phyloP scores from a whole-genome alignment of 164 flowering plant species.

The Umbilicus rupestris region DNA sequence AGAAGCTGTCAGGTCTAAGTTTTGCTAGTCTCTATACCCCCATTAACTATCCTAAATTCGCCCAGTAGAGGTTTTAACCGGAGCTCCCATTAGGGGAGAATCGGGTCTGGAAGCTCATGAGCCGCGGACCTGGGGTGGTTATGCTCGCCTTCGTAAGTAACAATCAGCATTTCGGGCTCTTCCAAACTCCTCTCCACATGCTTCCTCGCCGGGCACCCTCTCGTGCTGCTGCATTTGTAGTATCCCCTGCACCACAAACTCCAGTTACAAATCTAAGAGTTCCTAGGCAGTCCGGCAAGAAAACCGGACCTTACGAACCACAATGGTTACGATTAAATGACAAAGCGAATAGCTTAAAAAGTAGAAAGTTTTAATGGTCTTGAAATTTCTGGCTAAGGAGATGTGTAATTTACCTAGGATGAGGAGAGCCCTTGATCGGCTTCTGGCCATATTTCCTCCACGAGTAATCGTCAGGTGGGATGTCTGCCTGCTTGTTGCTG shows the following conservation, averaged over 20 bases:
- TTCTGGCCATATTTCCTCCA: slow-evolving; percentile 8
- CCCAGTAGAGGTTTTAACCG: too few relatives aligned
- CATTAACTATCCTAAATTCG: too few relatives aligned
- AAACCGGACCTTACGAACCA: neutral
- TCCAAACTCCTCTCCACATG: slow-evolving; percentile 7
- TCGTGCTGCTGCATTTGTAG: slow-evolving; percentile 8
- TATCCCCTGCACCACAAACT: slow-evolving; percentile 3
- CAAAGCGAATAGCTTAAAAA: too few relatives aligned
- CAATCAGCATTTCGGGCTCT: slow-evolving; percentile 6
- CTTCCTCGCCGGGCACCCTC: slow-evolving; percentile 8
- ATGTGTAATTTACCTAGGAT: neutral
- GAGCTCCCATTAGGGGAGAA: too few relatives aligned
- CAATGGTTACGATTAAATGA: too few relatives aligned
- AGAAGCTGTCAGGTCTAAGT: too few relatives aligned
- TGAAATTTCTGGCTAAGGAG: neutral
- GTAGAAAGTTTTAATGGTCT: neutral
- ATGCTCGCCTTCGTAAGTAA: slow-evolving; percentile 11
- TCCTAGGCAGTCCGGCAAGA: too few relatives aligned
- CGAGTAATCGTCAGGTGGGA: slow-evolving; percentile 6
- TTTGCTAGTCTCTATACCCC: too few relatives aligned
- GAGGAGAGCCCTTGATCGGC: slow-evolving; percentile 9
- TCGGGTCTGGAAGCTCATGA: neutral
- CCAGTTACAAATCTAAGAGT: neutral
- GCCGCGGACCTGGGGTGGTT: neutral
- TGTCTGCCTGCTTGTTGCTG: slow-evolving; percentile 8